Evolutionary conservation across 1,284 basidiomycete species (phyloP), one percentile per base, ranked within the genome.

Genomic region (Tilletia horrida): DNA sequence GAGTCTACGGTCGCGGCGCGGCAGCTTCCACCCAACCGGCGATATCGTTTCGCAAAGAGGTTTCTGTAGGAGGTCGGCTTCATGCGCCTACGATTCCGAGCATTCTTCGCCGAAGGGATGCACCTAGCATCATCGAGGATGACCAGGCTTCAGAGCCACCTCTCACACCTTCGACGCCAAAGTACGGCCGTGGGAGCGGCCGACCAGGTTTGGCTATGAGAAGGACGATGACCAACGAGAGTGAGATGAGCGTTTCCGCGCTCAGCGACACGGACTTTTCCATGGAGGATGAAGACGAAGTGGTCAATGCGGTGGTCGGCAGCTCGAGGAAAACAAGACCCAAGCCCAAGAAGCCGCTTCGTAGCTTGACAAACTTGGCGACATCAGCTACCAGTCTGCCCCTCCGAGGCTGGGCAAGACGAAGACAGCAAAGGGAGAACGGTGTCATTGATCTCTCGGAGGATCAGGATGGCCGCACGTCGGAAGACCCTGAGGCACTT

Each of bases 31-130:
- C 27, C 29, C 29, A 25, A 8, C 55, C 55, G 3, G 55, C 55
- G 9, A 29, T 59, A 18, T 59, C 55, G 16, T 59, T 59, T 14
- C 55, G 27, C 16, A 25, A 35, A 16, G 55, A 59, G 55, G 55
- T 59, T n/a, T 59, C 55, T 21, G 55, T 59, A 13, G 55, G 55
- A 40, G 55, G 55, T 18, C 27, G 55, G 31, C 35, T 59, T 25
- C 55, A 31, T 18, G 27, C 27, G 11, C 55, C 55, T 59, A 9
- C 27, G 31, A 18, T 59, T 25, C 55, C 55, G 27, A 59, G 55
- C n/a, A 59, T 59, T 6, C 31, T 59, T 7, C 55, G 55, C 14
- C 27, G 27, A 16, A 29, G 50, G 14, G n/a, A 23, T 13, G 50
- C 23, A 6, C 45, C 6, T 23, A 4, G 6, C 6, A 48, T 18